Conservation (phyloP, 345 rosid genomes). For the Melastoma malabathricum region DNA sequence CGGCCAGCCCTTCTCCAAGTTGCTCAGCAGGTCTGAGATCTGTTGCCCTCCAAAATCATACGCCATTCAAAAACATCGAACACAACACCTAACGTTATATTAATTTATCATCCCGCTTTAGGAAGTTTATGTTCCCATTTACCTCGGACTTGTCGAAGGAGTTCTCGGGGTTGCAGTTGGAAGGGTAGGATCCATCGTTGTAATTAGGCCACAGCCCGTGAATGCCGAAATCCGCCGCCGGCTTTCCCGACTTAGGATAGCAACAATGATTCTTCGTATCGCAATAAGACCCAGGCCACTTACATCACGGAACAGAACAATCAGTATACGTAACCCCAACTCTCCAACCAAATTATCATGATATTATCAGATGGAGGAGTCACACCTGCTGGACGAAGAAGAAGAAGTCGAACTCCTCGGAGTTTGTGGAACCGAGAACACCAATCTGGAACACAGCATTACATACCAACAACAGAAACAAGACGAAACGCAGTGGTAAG, state of each 20-base stretch:
- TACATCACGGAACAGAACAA: neutral
- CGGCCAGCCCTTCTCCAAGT: conserved; percentile 49
- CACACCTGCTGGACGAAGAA: conserved; percentile 70
- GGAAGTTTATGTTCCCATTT: neutral
- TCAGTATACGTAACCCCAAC: too few species aligned
- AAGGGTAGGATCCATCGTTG: conserved; percentile 52
- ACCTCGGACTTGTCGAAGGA: conserved; percentile 48
- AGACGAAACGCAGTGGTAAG: neutral
- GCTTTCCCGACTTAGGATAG: conserved; percentile 77
- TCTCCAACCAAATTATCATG: too few species aligned
- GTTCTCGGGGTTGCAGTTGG: conserved; percentile 43
- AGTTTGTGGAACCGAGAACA: conserved; percentile 1
- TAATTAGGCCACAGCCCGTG: conserved; percentile 95
- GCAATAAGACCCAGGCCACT: conserved; percentile 96
- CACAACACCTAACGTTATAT: neutral
- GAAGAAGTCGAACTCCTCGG: conserved; percentile 72
- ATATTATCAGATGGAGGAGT: neutral
- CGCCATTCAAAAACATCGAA: neutral
- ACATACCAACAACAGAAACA: too few species aligned
- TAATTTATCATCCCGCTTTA: neutral
- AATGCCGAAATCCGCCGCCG: conserved; percentile 65
- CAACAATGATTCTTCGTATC: conserved; percentile 54
- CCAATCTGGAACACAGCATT: too few species aligned
- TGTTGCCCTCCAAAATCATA: conserved; percentile 3
- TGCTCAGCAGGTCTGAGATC: conserved; percentile 42